These are phyloP conservation scores for Globisporangium sylvaticum DNA, from an alignment of 352 stramenopile species.

Conservation along the genomic window DNA sequence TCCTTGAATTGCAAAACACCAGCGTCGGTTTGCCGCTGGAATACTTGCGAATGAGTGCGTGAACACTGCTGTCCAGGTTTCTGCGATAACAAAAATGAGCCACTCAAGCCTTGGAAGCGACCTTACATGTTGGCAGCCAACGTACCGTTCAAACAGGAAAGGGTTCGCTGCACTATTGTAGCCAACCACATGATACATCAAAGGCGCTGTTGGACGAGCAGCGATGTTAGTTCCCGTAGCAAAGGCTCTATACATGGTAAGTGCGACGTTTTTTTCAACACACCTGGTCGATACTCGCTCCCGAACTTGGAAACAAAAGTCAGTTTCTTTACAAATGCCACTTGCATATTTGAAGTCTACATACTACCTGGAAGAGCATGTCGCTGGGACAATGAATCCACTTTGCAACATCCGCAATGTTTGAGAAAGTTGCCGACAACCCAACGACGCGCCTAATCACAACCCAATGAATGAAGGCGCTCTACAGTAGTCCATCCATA, in stretches of 20 bases:
- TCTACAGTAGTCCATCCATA: background rate
- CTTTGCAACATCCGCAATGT: conserved; percentile 22
- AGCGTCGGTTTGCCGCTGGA: conserved; percentile 45
- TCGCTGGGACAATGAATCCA: conserved; percentile 29
- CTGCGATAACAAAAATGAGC: conserved; percentile 6
- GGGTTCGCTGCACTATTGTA: conserved; percentile 22
- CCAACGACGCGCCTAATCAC: conserved; percentile 29
- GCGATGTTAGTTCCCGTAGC: background rate
- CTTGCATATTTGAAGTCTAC: background rate
- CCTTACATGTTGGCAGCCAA: background rate
- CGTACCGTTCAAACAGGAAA: conserved; percentile 36
- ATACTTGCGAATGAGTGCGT: conserved; percentile 35
- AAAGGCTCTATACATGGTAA: background rate
- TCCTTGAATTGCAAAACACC: conserved; percentile 52
- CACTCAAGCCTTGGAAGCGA: background rate
- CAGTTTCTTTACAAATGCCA: background rate
- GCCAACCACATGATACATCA: conserved; percentile 27
- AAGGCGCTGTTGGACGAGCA: conserved; percentile 18
- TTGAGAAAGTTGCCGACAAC: conserved; percentile 36
- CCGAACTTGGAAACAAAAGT: conserved; percentile 28
- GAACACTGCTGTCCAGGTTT: conserved; percentile 45
- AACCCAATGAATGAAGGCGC: background rate
- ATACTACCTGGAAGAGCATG: conserved; percentile 22
- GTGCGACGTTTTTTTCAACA: background rate
- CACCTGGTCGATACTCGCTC: conserved; percentile 37